A percentile compares a stretch with the other conserved stretches of the same genome.
Conservation (phyloP, 306 rosid species). For the Castanea crenata region DNA sequence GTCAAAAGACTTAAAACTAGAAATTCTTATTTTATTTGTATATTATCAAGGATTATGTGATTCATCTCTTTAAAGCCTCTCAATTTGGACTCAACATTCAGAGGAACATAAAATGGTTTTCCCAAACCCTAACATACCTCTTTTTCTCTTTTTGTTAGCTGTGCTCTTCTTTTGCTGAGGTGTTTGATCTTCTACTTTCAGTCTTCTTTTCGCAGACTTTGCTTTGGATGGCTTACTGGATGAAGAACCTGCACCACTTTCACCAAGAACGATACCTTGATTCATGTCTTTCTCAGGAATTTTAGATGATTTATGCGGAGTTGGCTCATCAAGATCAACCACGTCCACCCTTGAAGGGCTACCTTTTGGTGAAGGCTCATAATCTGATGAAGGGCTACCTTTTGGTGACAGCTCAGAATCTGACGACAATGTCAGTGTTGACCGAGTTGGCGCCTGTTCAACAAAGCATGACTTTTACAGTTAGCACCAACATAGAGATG, state of each 20-base stretch:
- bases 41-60: not conserved
- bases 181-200: slow-evolving; percentile 23
- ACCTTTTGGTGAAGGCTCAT: slow-evolving; percentile 40
- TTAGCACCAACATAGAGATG: slow-evolving; percentile 5
- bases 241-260: slow-evolving; percentile 26
- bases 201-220: slow-evolving; percentile 24
- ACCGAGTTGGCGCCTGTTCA: slow-evolving; percentile 53
- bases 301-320: slow-evolving; percentile 31
- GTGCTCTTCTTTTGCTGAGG: slow-evolving; percentile 37
- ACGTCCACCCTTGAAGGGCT: slow-evolving; percentile 30
- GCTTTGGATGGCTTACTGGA: slow-evolving; percentile 29
- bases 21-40: not conserved
- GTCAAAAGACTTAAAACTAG: not conserved
- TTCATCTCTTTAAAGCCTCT: slow-evolving; percentile 5
- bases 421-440: slow-evolving; percentile 53
- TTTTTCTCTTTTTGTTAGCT: slow-evolving; percentile 28
- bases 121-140: slow-evolving; percentile 40
- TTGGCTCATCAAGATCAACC: slow-evolving; percentile 33
- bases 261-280: slow-evolving; percentile 17
- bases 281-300: slow-evolving; percentile 21
- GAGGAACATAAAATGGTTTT: not conserved
- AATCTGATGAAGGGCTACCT: slow-evolving; percentile 52
- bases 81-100: slow-evolving; percentile 7
- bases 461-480: slow-evolving; percentile 3
- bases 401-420: slow-evolving; percentile 49